phyloP scores from a whole-genome alignment of 1,284 basidiomycete genomes.

The Exobasidium cylindrosporum region DNA sequence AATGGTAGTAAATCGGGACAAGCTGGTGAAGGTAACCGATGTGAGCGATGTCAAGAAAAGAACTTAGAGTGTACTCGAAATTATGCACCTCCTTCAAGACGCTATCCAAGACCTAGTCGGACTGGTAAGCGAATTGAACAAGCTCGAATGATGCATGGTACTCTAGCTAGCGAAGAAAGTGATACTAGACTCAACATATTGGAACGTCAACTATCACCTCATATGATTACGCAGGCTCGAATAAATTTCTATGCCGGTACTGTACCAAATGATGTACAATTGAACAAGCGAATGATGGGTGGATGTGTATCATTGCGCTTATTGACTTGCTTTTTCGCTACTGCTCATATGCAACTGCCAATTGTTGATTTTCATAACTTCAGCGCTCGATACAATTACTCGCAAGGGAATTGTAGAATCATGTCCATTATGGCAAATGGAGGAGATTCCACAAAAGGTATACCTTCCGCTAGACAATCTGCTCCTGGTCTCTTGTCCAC shows the following conservation, averaged over 20 bases:
- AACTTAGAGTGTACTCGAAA: constrained; percentile 43
- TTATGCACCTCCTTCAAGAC: constrained; percentile 35
- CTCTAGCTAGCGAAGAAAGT: constrained; percentile 12
- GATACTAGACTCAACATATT: constrained; percentile 3
- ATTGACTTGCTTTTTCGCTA: constrained; percentile 45
- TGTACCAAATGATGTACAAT: background rate
- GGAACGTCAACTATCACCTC: background rate
- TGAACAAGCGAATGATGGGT: constrained; percentile 33
- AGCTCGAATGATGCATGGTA: constrained; percentile 43
- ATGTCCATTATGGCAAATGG: constrained; percentile 51
- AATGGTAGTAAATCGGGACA: constrained; percentile 16
- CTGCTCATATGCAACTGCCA: constrained; percentile 45
- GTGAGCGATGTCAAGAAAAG: constrained; percentile 35
- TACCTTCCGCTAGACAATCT: constrained; percentile 14
- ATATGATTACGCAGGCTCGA: background rate
- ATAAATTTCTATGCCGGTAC: background rate
- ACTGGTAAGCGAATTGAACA: constrained; percentile 53
- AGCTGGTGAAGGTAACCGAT: constrained; percentile 24
- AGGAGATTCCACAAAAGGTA: constrained; percentile 26
- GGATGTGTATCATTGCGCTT: constrained; percentile 39
- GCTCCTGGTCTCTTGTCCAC: constrained; percentile 11
- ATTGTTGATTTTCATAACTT: constrained; percentile 45
- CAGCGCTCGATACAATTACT: constrained; percentile 38
- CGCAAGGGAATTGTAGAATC: constrained; percentile 40
- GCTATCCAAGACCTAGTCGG: constrained; percentile 45